These are phyloP conservation scores for Penicillium freii DNA, from an alignment of 2,329 filamentous ascomycete genomes.

Conservation along the genomic window DNA sequence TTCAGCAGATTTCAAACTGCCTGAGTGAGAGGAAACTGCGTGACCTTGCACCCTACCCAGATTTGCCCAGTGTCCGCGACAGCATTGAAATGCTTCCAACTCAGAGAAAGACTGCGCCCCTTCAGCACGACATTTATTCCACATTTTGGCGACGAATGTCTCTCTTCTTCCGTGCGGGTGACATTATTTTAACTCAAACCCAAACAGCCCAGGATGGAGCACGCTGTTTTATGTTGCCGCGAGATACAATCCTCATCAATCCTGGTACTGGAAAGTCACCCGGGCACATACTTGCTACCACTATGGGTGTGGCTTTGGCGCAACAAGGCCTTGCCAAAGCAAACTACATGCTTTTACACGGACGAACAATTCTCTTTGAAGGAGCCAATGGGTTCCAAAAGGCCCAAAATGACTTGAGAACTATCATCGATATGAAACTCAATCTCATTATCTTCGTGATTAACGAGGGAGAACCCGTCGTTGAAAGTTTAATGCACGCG, in stretches of 20 bases:
- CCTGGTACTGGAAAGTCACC: background rate
- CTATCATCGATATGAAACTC: background rate
- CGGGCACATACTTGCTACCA: background rate
- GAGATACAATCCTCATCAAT: background rate
- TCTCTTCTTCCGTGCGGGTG: background rate
- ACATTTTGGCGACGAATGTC: slow-evolving; percentile 1
- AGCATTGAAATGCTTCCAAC: background rate
- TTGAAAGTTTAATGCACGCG: background rate
- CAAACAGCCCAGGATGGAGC: background rate
- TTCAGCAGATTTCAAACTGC: background rate
- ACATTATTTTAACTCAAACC: background rate
- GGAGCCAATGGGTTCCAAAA: background rate
- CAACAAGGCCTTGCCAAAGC: background rate
- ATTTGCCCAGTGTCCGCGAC: background rate
- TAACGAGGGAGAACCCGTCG: background rate
- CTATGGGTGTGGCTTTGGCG: background rate
- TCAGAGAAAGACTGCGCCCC: background rate
- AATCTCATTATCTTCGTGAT: background rate
- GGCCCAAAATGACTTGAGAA: background rate
- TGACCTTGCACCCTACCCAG: background rate
- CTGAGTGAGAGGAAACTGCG: background rate
- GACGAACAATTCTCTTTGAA: background rate
- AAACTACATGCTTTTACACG: background rate
- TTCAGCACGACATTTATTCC: background rate
- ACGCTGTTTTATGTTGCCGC: background rate